Conservation (phyloP, 139 green algal species). For the Pseudopediastrum boryanum region DNA sequence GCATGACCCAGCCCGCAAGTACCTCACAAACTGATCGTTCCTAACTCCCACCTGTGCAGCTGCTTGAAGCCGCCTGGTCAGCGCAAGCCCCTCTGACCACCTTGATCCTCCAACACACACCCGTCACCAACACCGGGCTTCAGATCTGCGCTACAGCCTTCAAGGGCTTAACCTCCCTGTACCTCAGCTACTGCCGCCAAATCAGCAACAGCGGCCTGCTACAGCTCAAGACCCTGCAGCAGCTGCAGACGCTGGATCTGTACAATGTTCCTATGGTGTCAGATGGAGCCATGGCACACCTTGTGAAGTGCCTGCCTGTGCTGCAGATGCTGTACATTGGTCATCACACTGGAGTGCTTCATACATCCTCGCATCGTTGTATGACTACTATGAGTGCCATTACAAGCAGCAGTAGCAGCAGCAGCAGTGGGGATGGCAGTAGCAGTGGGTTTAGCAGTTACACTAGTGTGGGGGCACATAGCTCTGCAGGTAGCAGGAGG, state of each 20-base stretch:
- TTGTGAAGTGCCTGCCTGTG: constrained; percentile 14
- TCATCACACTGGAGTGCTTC: constrained; percentile 26
- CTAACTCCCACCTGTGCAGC: background rate
- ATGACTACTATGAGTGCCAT: background rate
- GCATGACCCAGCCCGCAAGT: background rate
- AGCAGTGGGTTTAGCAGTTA: background rate
- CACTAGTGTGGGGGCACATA: background rate
- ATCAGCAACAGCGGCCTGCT: constrained; percentile 11
- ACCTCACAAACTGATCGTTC: background rate
- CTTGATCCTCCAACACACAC: constrained; percentile 15
- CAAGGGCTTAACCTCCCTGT: background rate
- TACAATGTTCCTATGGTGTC: constrained; percentile 29
- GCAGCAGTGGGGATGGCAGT: constrained; percentile 10
- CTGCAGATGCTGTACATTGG: constrained; percentile 26
- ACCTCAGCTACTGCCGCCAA: constrained; percentile 16
- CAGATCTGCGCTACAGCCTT: background rate
- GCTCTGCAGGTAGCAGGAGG: too few relatives aligned
- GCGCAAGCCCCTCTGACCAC: background rate
- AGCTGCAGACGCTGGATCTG: constrained; percentile 18
- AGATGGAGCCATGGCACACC: constrained; percentile 1
- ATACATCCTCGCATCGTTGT: constrained; percentile 17
- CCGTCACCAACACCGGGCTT: constrained; percentile 3
- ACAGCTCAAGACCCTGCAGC: background rate
- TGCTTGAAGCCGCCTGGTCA: background rate
- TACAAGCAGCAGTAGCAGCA: constrained; percentile 1